phyloP scores from a whole-genome alignment of 345 rosid species.

The Lumnitzera littorea region DNA sequence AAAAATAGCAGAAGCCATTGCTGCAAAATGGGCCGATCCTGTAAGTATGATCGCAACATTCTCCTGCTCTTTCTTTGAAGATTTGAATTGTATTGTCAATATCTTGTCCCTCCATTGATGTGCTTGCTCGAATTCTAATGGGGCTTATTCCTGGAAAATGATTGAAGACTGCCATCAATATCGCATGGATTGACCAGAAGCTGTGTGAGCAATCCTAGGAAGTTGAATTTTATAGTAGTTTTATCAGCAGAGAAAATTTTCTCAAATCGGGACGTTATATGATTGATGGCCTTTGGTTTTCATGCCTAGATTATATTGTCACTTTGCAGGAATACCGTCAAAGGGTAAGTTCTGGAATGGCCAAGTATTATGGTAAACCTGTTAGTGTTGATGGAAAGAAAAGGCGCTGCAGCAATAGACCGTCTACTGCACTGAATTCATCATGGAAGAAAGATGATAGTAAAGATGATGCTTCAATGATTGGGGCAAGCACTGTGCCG shows the following conservation, averaged over 20 bases:
- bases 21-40: constrained; percentile 96
- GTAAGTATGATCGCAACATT: constrained; percentile 32
- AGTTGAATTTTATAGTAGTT: no score
- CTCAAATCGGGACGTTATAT: neutral
- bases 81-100: no score
- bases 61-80: no score
- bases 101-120: no score
- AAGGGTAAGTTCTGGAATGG: constrained; percentile 60
- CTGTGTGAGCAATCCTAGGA: no score
- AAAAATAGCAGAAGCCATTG: constrained; percentile 82
- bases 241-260: no score
- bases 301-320: neutral
- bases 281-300: neutral
- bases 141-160: no score
- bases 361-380: constrained; percentile 53
- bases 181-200: no score
- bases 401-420: constrained; percentile 27
- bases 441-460: constrained; percentile 17
- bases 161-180: no score
- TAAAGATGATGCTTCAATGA: constrained; percentile 7
- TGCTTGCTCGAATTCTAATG: no score
- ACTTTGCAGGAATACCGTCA: constrained; percentile 68
- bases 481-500: constrained; percentile 24
- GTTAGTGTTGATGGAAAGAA: constrained; percentile 53
- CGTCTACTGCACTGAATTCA: constrained; percentile 25